A percentile compares a stretch with the other conserved stretches of the same genome.
These are phyloP conservation scores for Clonostachys sp. DNA, from an alignment of 2,329 filamentous ascomycete genomes.

Conservation along the genomic window DNA sequence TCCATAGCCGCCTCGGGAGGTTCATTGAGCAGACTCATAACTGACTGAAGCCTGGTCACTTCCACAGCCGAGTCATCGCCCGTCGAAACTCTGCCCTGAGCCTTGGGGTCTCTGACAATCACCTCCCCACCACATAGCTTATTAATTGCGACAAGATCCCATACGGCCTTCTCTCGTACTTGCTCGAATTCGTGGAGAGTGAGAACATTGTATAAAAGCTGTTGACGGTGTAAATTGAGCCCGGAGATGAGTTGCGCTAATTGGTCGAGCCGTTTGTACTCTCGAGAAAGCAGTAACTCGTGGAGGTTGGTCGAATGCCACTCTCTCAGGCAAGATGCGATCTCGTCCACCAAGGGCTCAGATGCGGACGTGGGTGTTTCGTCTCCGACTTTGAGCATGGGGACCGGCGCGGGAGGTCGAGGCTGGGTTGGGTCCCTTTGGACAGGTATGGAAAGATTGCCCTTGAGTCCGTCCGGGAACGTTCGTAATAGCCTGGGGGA, in stretches of 20 bases:
- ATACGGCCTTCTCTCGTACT: conserved; percentile 85
- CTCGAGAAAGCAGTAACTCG: conserved; percentile 76
- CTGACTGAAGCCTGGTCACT: conserved; percentile 83
- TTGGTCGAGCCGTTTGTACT: conserved; percentile 77
- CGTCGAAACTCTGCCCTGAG: conserved; percentile 80
- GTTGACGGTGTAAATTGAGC: conserved; percentile 81
- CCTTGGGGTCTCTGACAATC: conserved; percentile 84
- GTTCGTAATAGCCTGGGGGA: conserved; percentile 24
- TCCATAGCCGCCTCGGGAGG: conserved; percentile 67
- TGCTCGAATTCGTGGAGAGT: conserved; percentile 78
- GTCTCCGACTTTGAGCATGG: conserved; percentile 96
- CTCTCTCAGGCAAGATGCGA: conserved; percentile 91
- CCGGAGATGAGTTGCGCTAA: conserved; percentile 75
- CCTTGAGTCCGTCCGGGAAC: conserved; percentile 30
- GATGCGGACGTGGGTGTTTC: conserved; percentile 86
- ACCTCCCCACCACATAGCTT: conserved; percentile 92
- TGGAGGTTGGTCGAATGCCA: conserved; percentile 98
- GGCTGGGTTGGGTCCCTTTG: conserved; percentile 62
- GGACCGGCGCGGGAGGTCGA: conserved; percentile 86
- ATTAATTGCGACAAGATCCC: conserved; percentile 91
- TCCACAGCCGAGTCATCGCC: conserved; percentile 92
- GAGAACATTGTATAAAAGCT: conserved; percentile 90
- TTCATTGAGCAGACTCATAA: conserved; percentile 90
- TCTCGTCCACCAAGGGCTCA: conserved; percentile 94
- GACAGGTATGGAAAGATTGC: conserved; percentile 39